Base-by-base conservation (phyloP, 345 rosid species). In the Lumnitzera racemosa region DNA sequence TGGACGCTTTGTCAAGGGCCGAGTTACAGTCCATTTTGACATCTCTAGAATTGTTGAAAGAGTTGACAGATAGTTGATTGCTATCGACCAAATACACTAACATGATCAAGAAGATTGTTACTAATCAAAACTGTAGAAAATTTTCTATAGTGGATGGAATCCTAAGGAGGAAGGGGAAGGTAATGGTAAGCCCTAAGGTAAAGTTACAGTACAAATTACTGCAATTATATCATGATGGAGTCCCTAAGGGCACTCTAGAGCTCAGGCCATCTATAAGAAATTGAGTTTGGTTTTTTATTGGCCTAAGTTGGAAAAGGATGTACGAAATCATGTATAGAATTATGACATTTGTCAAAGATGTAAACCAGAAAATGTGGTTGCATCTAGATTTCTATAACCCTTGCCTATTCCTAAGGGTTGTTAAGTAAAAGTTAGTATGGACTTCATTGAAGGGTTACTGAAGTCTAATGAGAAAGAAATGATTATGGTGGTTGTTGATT, bases 401-500 rank as follows among this genome's bases (percentile, higher is more conserved):
- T 11, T 58, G 0, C 49, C 61, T 4, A 8, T 58, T 1, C 61
- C 61, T 1, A 15, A 13, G 15, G 2, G 25, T 2, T 5, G 41
- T 2, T 41, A 50, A 50, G 6, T 2, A 2, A 49, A 58, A 3
- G 36, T 58, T 0, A 20, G 41, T 1, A 36, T 58, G 49, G 50
- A 15, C 14, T 58, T 58, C 20, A 43, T 58, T 13, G 17, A 31
- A 3, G 50, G 61, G 0, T 15, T 58, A 4, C 61, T 27, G 2
- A 41, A 41, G n/a, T 58, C 61, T 0, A 24, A 20, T 0, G 49
- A 24, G 2, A 31, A 2, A 5, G 6, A 36, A 3, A 14, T 41
- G 14, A 58, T 36, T 11, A 5, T 58, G 23, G 61, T 58, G 20
- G 61, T 58, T 24, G 49, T 58, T 14, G 61, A 58, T 16, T 3